Evolutionary conservation across 495 filamentous ascomycete genomes (phyloP), one percentile per base, ranked within the genome.

Genomic region (Penicillium verhagenii): DNA sequence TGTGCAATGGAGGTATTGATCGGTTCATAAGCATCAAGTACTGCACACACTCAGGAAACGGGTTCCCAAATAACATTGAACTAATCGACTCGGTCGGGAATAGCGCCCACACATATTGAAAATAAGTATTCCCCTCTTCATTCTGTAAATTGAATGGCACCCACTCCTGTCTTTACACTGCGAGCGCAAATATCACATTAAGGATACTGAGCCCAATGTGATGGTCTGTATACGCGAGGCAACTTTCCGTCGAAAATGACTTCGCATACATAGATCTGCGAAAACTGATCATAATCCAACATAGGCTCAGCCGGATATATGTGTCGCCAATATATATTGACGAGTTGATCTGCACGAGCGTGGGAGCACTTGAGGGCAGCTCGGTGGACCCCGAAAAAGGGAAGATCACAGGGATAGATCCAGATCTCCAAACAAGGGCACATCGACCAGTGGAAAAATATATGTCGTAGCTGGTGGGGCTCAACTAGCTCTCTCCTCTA

Each of bases 1-100:
- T 20, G 67, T 68, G 50, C 67, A 66, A 19, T 70, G 67, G 23
- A 70, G 63, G 46, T 70, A 70, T n/a, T n/a, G n/a, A n/a, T 49
- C 62, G 58, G 31, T 59, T 66, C 56, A 66, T 64, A 20, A 70
- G 56, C 43, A 70, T 57, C 28, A 70, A 45, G 39, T 58, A 66
- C 43, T 70, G 60, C 11, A 68, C 54, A 13, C 50, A n/a, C 42
- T 68, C 58, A 11, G 68, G 39, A 4, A 65, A 66, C 60, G 29
- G 65, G 53, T n/a, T 59, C 24, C 66, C 66, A 69, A 19, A 67
- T 45, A 33, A 63, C 50, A 0, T n/a, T n/a, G n/a, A n/a, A n/a
- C n/a, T n/a, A n/a, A n/a, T n/a, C n/a, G 47, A 57, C 42, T 69
- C 64, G 5, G 50, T 40, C 0, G 50, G 61, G 16, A 67, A 38